Evolutionary conservation across 305 asterid genomes (phyloP).

Genomic region (Solanum aculeatissimum): DNA sequence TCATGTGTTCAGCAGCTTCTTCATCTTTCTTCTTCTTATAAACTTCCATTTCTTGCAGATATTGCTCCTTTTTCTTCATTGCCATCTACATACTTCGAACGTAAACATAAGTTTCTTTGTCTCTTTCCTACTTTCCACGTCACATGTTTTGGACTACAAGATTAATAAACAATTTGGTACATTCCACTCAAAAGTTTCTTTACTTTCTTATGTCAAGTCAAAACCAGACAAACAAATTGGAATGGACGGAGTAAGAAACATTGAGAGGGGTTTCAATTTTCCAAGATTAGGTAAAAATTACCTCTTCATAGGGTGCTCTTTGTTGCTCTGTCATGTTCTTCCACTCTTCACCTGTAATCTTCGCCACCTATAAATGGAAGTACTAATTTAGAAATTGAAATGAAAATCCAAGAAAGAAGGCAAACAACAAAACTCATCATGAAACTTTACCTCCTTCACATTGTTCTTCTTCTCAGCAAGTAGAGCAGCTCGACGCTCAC

Average conservation of each 20-base stretch:
- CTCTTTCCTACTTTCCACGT: too few species aligned
- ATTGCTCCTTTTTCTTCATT: constrained; percentile 48
- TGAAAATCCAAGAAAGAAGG: neutral
- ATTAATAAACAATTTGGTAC: too few species aligned
- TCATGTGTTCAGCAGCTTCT: constrained; percentile 36
- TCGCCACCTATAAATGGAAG: constrained; percentile 34
- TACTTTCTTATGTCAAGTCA: too few species aligned
- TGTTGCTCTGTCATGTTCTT: constrained; percentile 60
- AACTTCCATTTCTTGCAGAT: constrained; percentile 55
- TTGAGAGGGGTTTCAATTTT: neutral
- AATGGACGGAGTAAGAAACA: neutral
- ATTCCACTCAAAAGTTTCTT: too few species aligned
- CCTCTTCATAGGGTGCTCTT: constrained; percentile 59
- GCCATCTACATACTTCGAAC: constrained; percentile 28
- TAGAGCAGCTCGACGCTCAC: constrained; percentile 55
- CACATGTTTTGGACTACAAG: too few species aligned
- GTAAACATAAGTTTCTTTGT: neutral
- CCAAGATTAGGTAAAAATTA: neutral
- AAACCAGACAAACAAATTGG: too few species aligned
- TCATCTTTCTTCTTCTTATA: constrained; percentile 76
- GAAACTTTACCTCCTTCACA: constrained; percentile 43
- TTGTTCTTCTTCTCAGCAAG: constrained; percentile 53
- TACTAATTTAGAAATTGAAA: neutral
- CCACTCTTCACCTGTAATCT: constrained; percentile 85
- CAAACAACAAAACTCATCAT: neutral